Evolutionary conservation across 345 rosid genomes (phyloP).

Genomic region (Camelina laxa): DNA sequence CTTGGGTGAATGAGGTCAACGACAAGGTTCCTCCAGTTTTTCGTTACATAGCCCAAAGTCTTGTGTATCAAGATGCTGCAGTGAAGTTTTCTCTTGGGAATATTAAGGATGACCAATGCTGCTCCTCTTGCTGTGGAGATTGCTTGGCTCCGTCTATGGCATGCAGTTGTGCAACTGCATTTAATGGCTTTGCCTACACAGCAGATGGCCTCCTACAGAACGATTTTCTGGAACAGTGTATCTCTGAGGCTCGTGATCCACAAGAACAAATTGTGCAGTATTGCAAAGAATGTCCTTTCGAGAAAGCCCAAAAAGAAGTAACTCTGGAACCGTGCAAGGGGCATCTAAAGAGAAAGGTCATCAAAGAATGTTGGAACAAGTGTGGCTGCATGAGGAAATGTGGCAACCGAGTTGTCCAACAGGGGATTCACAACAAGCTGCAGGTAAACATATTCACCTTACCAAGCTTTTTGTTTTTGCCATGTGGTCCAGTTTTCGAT

Average conservation of each 20-base stretch:
- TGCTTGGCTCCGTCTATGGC: conserved; percentile 60
- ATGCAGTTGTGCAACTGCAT: conserved; percentile 63
- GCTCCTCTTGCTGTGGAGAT: conserved; percentile 69
- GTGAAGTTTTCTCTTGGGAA: conserved; percentile 65
- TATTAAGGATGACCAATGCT: conserved; percentile 60
- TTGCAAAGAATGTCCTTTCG: conserved; percentile 77
- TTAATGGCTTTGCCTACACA: conserved; percentile 61
- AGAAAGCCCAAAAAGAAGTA: conserved; percentile 59
- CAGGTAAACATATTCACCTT: conserved; percentile 60
- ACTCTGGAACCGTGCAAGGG: conserved; percentile 79
- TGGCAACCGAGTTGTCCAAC: conserved; percentile 92
- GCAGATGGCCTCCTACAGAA: conserved; percentile 59
- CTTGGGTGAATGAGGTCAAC: conserved; percentile 78
- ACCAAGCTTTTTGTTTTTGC: neutral
- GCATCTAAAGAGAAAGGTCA: conserved; percentile 72
- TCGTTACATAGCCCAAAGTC: conserved; percentile 61
- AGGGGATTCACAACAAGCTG: conserved; percentile 70
- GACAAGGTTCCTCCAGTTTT: conserved; percentile 63
- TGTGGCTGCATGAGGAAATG: conserved; percentile 83
- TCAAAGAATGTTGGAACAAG: conserved; percentile 89
- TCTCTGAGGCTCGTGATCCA: conserved; percentile 63
- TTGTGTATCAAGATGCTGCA: conserved; percentile 61
- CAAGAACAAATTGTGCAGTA: conserved; percentile 51
- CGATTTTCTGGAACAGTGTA: conserved; percentile 67
- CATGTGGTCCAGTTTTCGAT: neutral